Conservation (phyloP, 2,329 filamentous ascomycete genomes). For the Fusarium caatingaense region DNA sequence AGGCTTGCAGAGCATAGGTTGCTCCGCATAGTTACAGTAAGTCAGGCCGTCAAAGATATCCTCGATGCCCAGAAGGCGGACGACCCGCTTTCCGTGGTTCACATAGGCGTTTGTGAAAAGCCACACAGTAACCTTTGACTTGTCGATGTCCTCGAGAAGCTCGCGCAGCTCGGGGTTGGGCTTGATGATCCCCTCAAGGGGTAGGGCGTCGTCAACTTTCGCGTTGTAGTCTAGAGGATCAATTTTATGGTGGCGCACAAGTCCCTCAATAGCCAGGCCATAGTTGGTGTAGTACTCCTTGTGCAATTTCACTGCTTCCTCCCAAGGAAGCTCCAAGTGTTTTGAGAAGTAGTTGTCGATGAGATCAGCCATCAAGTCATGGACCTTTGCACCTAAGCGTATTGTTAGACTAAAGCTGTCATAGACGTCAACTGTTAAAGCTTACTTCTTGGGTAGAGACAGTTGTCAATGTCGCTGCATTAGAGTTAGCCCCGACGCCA, state of each 20-base stretch:
- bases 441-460: slow-evolving; percentile 89
- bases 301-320: slow-evolving; percentile 89
- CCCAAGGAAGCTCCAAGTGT: slow-evolving; percentile 77
- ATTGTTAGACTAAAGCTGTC: slow-evolving; percentile 15
- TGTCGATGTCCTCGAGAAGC: slow-evolving; percentile 86
- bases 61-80: slow-evolving; percentile 82
- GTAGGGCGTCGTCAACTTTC: slow-evolving; percentile 94
- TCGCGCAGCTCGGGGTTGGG: slow-evolving; percentile 79
- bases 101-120: slow-evolving; percentile 97
- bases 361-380: slow-evolving; percentile 86
- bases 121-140: slow-evolving; percentile 86
- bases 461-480: slow-evolving; percentile 97
- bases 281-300: slow-evolving; percentile 95
- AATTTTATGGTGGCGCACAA: slow-evolving; percentile 94
- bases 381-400: slow-evolving; percentile 75
- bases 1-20: slow-evolving; percentile 88
- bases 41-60: slow-evolving; percentile 95
- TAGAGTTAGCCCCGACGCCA: slow-evolving; percentile 18
- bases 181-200: slow-evolving; percentile 84
- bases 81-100: slow-evolving; percentile 85
- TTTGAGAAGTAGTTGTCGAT: slow-evolving; percentile 74
- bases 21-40: slow-evolving; percentile 85
- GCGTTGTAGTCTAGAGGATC: slow-evolving; percentile 94
- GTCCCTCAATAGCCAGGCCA: slow-evolving; percentile 94
- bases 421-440: neutral